Base-by-base conservation (phyloP, 768 basidiomycete species). In the Pisolithus sp. region DNA sequence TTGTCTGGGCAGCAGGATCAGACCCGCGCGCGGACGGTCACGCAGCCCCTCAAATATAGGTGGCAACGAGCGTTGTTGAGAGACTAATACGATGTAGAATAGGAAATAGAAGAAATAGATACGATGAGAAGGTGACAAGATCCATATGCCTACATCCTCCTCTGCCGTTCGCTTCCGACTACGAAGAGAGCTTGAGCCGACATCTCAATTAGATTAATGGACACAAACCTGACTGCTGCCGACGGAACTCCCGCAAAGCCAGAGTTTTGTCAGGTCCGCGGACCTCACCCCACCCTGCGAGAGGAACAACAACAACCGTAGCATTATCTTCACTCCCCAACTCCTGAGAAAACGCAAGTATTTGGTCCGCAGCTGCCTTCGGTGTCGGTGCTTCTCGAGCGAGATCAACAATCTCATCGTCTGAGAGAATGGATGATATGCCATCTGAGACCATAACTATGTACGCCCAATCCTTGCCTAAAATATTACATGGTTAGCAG, bases 1-100 rank as follows among this genome's bases (percentile, higher is more conserved):
- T 77, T n/a, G 86, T 94, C 5, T 98, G 96, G 96, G 93, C 89
- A 1, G 95, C 90, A 21, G 95, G 94, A 6, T 92, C 88, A 4
- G 96, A 99, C 67, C 81, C 80, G 51, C 80, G 93, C 34, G 88
- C 79, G 17, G 93, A 95, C 66, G 93, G 93, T 13, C 87, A 91
- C 62, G 94, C 92, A 34, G 81, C 79, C 18, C 81, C 85, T 17
- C 91, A 96, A 63, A 91, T 94, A 49, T 93, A 67, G 71, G 50
- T 12, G 8, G 24, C 23, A 39, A 36, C 23, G 15, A 17, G 6
- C 23, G 13, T 13, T 18, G 13, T 37, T 23, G 37, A 51, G 46
- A 44, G 39, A 30, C 30, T 42, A 51, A n/a, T 40, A 48, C 17
- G 12, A 48, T 28, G 37, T 47, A 20, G 17, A 54, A 23, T 48